Evolutionary conservation across 805 yeast species (phyloP), one percentile per base, ranked within the genome.

Genomic region (Naumovozyma baii): DNA sequence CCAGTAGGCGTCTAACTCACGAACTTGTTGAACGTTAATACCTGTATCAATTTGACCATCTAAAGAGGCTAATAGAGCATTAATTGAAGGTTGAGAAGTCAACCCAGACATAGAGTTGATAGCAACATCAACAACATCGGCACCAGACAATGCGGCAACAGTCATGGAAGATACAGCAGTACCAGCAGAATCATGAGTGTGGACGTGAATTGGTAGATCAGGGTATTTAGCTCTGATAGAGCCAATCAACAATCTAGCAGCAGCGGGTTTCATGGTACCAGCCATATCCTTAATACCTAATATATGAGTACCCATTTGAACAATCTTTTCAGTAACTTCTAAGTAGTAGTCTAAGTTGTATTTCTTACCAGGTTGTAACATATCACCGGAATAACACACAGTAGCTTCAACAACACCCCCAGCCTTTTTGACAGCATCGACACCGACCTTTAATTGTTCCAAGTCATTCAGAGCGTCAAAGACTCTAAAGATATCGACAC

Each of bases 281-380:
- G 99, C 99, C 99, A 92, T 92, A 69, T 92, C 99, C 69, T 92
- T 92, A 62, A 92, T 92, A 68, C 97, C 98, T 53, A 92, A 72
- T 55, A 92, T 74, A 65, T 92, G 98, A 38, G 97, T 90, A 55
- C 99, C 99, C 85, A 88, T 79, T 45, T 68, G 70, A 43, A 92
- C 96, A 57, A 92, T 79, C 56, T 80, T 69, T 49, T 81, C 94
- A 45, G 84, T 87, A 42, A 90, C 77, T 16, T 71, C 70, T 58
- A 92, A 59, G 69, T 92, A 92, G 71, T 92, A 92, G 37, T 77
- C 84, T 62, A 92, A 74, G 70, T 88, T 87, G 72, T 92, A 92
- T 72, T 92, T 92, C 80, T 92, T 92, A 55, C 92, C 92, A 35
- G 85, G 85, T 68, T 81, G 78, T 58, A 92, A 69, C 99, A 92